Percentiles rank a stretch among this genome's conserved stretches.
Evolutionary conservation across 306 rosid species (phyloP).

Genomic region (Casuarina cunninghamiana): DNA sequence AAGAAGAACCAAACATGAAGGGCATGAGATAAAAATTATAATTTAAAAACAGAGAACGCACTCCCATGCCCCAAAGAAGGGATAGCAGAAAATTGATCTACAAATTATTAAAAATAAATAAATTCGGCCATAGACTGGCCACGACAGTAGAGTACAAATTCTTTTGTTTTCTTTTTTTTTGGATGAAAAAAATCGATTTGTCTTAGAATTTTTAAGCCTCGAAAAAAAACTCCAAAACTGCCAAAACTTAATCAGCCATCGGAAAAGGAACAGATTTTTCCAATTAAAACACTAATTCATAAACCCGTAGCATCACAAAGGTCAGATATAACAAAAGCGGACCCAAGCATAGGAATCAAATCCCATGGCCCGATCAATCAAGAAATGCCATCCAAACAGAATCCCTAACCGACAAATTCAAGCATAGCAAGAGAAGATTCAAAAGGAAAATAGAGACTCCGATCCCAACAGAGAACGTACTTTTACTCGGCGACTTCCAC

Average conservation of each 20-base stretch:
- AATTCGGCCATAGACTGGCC: not conserved
- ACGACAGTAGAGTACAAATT: not conserved
- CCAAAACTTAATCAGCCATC: not conserved
- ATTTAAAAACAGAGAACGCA: not conserved
- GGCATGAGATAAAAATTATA: not conserved
- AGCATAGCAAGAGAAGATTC: not conserved
- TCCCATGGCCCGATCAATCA: not conserved
- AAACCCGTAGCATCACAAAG: not conserved
- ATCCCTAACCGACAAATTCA: slow-evolving; percentile 14
- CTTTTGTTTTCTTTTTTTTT: too few species aligned
- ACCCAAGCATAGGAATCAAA: not conserved
- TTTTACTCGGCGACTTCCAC: not conserved
- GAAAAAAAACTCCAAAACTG: not conserved
- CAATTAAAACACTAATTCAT: not conserved
- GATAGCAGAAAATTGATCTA: not conserved
- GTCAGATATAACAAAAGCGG: not conserved
- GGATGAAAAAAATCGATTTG: too few species aligned
- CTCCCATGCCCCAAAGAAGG: not conserved
- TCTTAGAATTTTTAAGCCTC: not conserved
- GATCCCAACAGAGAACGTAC: not conserved
- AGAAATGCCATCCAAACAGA: not conserved
- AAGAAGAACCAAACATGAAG: not conserved
- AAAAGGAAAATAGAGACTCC: not conserved
- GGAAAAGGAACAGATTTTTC: not conserved
- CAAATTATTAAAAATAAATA: not conserved